phyloP scores from a whole-genome alignment of 139 green algal species.

The Volvox reticuliferus region DNA sequence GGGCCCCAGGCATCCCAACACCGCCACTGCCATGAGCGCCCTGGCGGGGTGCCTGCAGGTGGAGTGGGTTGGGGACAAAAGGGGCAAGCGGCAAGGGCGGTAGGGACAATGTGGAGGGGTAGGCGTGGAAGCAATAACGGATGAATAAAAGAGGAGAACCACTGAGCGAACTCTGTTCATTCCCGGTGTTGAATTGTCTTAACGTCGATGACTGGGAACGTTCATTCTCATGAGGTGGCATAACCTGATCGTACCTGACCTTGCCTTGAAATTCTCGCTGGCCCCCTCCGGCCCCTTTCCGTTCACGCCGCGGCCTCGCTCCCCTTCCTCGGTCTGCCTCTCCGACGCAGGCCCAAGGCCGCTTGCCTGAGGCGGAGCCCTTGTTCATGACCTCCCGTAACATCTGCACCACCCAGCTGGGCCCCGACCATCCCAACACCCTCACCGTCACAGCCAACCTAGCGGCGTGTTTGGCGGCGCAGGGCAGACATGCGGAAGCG shows the following conservation, averaged over 20 bases:
- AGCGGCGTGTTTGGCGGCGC: constrained; percentile 30
- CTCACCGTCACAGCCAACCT: constrained; percentile 40
- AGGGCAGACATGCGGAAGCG: constrained; percentile 40
- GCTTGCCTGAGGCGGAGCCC: constrained; percentile 20
- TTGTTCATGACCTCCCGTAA: constrained; percentile 17
- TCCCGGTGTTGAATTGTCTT: not conserved
- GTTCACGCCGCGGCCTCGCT: not conserved
- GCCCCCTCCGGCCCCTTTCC: not conserved
- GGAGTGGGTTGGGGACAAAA: not conserved
- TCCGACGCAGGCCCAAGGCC: constrained; percentile 22
- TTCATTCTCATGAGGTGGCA: no score
- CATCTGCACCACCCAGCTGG: constrained; percentile 29
- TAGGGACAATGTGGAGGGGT: not conserved
- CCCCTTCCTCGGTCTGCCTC: not conserved
- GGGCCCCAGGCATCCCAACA: constrained; percentile 30
- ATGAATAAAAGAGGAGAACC: no score
- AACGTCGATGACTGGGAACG: not conserved
- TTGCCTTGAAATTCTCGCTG: no score
- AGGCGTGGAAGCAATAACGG: no score
- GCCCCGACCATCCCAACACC: constrained; percentile 43
- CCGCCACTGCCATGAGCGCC: constrained; percentile 25
- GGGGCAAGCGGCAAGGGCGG: not conserved
- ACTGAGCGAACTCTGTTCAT: not conserved
- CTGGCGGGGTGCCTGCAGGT: constrained; percentile 43
- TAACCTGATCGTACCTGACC: no score